Percentiles rank a stretch among this genome's conserved stretches.
Evolutionary conservation across 306 rosid genomes (phyloP).

Genomic region (Gillenia trifoliata): DNA sequence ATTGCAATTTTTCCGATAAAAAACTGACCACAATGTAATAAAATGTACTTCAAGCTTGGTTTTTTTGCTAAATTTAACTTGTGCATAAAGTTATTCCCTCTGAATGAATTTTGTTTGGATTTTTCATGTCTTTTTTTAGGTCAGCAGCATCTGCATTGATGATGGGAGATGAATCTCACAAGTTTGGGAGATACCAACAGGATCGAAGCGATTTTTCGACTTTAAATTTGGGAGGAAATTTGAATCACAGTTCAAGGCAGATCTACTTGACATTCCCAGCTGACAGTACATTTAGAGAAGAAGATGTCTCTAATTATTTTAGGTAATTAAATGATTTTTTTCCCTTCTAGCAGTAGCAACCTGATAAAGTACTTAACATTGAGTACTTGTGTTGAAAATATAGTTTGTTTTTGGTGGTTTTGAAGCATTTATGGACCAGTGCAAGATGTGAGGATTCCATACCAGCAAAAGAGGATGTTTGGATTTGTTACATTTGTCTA

Average conservation of each 20-base stretch:
- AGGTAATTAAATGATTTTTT: slow-evolving; percentile 39
- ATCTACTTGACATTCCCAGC: slow-evolving; percentile 95
- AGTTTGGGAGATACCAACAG: slow-evolving; percentile 50
- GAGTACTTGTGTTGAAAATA: neutral
- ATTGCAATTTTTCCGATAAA: neutral
- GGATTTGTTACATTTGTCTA: slow-evolving; percentile 91
- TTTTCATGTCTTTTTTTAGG: slow-evolving; percentile 34
- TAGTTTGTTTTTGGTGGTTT: neutral
- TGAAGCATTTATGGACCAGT: slow-evolving; percentile 93
- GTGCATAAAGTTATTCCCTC: neutral
- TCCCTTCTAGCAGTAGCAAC: neutral
- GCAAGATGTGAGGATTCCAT: slow-evolving; percentile 96
- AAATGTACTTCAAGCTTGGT: neutral
- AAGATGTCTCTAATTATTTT: slow-evolving; percentile 90
- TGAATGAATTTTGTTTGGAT: neutral
- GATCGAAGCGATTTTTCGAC: slow-evolving; percentile 63
- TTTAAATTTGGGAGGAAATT: slow-evolving; percentile 42
- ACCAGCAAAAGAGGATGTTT: slow-evolving; percentile 96
- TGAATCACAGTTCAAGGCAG: slow-evolving; percentile 78
- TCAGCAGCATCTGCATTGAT: slow-evolving; percentile 48
- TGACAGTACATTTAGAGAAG: slow-evolving; percentile 89
- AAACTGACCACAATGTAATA: neutral
- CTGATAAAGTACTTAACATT: neutral
- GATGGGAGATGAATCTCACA: slow-evolving; percentile 65
- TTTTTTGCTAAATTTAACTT: neutral